A percentile compares a stretch with the other conserved stretches of the same genome.
These are phyloP conservation scores for Pelargonium cotyledonis DNA, from an alignment of 441 rosid species.

Conservation along the genomic window DNA sequence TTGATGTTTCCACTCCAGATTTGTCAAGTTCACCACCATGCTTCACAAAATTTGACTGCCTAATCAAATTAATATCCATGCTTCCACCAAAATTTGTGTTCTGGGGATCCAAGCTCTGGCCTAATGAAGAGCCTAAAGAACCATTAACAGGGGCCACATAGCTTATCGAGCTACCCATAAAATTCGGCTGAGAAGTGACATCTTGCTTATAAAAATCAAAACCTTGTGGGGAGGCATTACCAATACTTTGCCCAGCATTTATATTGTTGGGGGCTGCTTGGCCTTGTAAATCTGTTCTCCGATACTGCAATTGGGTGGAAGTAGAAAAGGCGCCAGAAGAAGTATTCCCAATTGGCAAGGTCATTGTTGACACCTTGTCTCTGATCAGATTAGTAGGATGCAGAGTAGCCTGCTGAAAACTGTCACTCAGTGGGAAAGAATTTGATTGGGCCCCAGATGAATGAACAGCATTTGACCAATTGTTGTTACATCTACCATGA, in stretches of 20 bases:
- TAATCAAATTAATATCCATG: constrained; percentile 32
- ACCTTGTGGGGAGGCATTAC: constrained; percentile 20
- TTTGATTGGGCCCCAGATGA: constrained; percentile 28
- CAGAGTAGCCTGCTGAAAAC: constrained; percentile 27
- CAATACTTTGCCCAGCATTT: constrained; percentile 25
- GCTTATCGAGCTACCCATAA: constrained; percentile 27
- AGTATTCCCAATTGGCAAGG: constrained; percentile 33
- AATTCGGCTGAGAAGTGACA: constrained; percentile 27
- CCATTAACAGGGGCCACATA: constrained; percentile 26
- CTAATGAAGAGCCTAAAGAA: constrained; percentile 15
- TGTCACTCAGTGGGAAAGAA: constrained; percentile 25
- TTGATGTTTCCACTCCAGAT: constrained; percentile 32
- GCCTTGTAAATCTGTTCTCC: constrained; percentile 28
- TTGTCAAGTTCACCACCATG: constrained; percentile 30
- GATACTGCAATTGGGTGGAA: constrained; percentile 23
- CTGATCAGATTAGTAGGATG: constrained; percentile 26
- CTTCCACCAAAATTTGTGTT: constrained; percentile 30
- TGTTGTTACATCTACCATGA: constrained; percentile 32
- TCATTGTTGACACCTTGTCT: constrained; percentile 32
- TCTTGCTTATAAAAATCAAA: constrained; percentile 33
- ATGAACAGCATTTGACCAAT: constrained; percentile 43
- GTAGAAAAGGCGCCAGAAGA: constrained; percentile 28
- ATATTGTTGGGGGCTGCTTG: constrained; percentile 23
- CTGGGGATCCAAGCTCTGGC: constrained; percentile 34
- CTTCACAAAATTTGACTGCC: constrained; percentile 33